Evolutionary conservation across 495 filamentous ascomycete species (phyloP), one percentile per base, ranked within the genome.

Genomic region (Penicillium steckii): DNA sequence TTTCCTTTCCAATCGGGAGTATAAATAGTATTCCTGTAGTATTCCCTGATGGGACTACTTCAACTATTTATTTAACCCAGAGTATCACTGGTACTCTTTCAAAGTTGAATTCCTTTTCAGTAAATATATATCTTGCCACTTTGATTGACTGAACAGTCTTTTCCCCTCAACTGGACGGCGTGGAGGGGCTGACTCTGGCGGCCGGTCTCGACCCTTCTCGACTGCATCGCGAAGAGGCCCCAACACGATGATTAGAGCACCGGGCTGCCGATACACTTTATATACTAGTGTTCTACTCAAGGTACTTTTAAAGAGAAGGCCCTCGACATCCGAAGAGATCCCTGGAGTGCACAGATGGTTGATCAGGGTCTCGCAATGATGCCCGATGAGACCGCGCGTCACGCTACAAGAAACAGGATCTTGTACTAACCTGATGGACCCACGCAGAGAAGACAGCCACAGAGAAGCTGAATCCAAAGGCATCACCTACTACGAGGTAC

Each of bases 201-300:
- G 52, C 52, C 48, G 56, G 56, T 55, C 56, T 42, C 46, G 56
- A 52, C 56, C 48, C 33, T n/a, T 50, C 44, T 46, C 44, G 43
- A 32, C 17, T 33, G 44, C 44, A 33, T 35, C 30, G 10, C 22
- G 8, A 35, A 10, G 50, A 35, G 50, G 42, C 22, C 50, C 29
- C 26, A 52, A 41, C 50, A 52, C 50, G 17, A 19, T 19, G 38
- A 41, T 8, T 19, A 41, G 38, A 41, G 38, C 38, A 41, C 38
- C 38, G 9, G 19, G 13, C 33, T 37, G 15, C 33, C 15, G 4
- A 10, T 27, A 27, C 26, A 10, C 26, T 13, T 32, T 32, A 32
- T 32, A 32, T 32, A 32, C 29, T 32, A n/a, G n/a, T n/a, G n/a
- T n/a, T n/a, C n/a, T n/a, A n/a, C n/a, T n/a, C n/a, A n/a, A n/a